Evolutionary conservation across 345 rosid genomes (phyloP).

Genomic region (Garcia nutans): DNA sequence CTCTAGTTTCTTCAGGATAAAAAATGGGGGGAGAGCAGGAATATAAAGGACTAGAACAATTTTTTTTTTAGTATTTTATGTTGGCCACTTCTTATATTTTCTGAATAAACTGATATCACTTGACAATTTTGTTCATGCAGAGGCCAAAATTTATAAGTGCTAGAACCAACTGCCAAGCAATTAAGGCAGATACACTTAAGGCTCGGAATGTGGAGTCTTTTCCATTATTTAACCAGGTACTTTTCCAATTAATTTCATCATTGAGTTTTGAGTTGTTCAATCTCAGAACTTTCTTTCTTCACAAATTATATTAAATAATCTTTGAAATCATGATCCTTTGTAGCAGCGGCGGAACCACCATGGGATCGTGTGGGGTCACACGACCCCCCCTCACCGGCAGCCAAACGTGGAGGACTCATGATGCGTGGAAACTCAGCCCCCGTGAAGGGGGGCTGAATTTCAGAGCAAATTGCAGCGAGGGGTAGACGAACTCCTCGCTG

Average conservation of each 20-base stretch:
- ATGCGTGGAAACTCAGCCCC: no score
- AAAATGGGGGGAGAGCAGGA: not conserved
- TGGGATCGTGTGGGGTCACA: no score
- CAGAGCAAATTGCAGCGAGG: no score
- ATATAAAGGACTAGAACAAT: no score
- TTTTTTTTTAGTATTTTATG: not conserved
- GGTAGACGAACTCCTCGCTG: no score
- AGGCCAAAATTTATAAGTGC: conserved; percentile 86
- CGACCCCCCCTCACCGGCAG: no score
- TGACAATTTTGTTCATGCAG: conserved; percentile 49
- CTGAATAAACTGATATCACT: conserved; percentile 14
- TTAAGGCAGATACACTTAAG: conserved; percentile 70
- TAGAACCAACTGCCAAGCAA: conserved; percentile 71
- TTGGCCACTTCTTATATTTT: not conserved
- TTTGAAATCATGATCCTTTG: no score
- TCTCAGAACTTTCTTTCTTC: no score
- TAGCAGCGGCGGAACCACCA: no score
- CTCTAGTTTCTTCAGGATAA: not conserved
- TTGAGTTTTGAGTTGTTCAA: conserved; percentile 38
- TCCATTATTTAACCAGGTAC: conserved; percentile 89
- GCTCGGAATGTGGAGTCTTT: conserved; percentile 88
- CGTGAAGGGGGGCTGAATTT: no score
- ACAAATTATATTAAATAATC: no score
- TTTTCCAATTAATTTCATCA: not conserved
- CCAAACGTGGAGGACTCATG: no score